Base-by-base conservation (phyloP, 371 early-diverging fungal genomes). In the Paraphysoderma sedebokerense region DNA sequence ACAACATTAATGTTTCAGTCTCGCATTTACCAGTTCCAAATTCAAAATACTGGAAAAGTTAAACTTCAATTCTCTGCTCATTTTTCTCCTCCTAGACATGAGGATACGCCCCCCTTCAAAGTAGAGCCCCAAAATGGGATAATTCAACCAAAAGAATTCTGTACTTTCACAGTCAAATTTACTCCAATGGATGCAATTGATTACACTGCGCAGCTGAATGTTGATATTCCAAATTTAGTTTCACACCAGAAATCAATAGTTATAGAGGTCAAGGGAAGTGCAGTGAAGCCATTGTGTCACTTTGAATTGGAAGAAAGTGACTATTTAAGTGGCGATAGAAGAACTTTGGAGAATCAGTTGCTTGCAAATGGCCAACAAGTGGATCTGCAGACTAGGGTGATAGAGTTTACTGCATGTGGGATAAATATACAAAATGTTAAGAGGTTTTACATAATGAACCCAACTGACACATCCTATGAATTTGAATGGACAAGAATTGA, bases 1-100 rank as follows among this genome's bases (percentile, higher is more conserved):
- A 67, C 50, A 44, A 73, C 73, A 1, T 34, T 69, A 13, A 73
- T 73, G 71, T 71, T 45, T 52, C 70, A 71, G 38, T 62, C 52
- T 8, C 49, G 73, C 24, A 61, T 63, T 1, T 67, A 39, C 49
- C 42, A 53, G 22, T 59, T 73, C 49, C 51, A 50, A 15, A 1
- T 73, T 9, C 45, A 53, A 24, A 73, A 73, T 48, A 41, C 59
- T 0, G 69, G 71, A 2, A 65, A 58, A 27, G 62, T 53, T 12
- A 35, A 36, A 13, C 35, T 51, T 17, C 40, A 46, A 5, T 39
- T 34, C 12, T n/a, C 12, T 41, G 13, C 38, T n/a, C n/a, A n/a
- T n/a, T n/a, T 17, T 50, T 11, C 35, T 40, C 7, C 35, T 68
- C 2, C 39, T 45, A n/a, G 64, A 53, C 50, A 32, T 2, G 12